Evolutionary conservation across 345 rosid genomes (phyloP), one percentile per base, ranked within the genome.

Genomic region (Noccaea bulbosa): DNA sequence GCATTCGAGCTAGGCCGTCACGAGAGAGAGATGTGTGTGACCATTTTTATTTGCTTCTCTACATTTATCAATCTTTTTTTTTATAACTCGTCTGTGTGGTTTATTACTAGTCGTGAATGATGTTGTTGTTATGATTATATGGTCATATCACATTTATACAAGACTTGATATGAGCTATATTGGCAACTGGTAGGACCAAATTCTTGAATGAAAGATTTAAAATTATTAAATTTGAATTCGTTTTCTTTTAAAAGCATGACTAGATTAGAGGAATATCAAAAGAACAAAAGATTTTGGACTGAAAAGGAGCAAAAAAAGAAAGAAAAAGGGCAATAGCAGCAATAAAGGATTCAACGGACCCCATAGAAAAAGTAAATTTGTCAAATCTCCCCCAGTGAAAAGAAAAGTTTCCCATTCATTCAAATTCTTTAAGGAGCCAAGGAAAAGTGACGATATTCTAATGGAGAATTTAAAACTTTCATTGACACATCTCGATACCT

Each of bases 281-380:
- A 45, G 39, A 11, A 27, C 2, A 22, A 38, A 69, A 54, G 65
- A 5, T 62, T 62, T 69, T 63, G 53, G 75, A 69, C 71, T 62
- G 75, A 47, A 61, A 49, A 67, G 35, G 43, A 11, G 4, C 30
- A 3, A 53, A 67, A 51, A 43, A 11, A 16, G 1, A 68, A 67
- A 68, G 44, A 7, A 14, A 55, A 69, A 76, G 69, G 79, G 62
- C 52, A 48, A 55, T 68, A 44, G 16, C 74, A 62, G 68, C 59
- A 75, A 46, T 53, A 68, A 76, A 70, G 48, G 54, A 55, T 69
- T 62, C 8, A 64, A 40, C 66, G 75, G 75, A 16, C 70, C 79
- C 75, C 24, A 20, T 62, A 6, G 4, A 14, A 47, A 76, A 76
- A 48, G 75, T 33, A 20, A 48, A 17, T 55, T 76, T 69, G 75